Evolutionary conservation across 148 eudicot species (phyloP).

Genomic region (Heliamphora exappendiculata): DNA sequence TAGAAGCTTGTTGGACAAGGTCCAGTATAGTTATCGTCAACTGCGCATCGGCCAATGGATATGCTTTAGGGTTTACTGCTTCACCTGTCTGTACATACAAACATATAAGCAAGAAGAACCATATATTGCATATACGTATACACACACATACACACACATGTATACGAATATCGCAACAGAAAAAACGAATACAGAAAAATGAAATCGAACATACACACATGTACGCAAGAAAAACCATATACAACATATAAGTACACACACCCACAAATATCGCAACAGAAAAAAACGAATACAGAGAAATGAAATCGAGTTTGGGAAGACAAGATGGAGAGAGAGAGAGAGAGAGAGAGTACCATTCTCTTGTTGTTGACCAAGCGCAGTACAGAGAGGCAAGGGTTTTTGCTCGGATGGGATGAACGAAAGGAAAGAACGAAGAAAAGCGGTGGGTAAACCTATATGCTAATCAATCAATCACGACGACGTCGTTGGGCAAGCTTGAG

Average conservation of each 20-base stretch:
- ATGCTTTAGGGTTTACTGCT: conserved; percentile 61
- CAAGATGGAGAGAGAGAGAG: neutral
- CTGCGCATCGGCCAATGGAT: conserved; percentile 61
- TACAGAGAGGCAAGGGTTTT: conserved; percentile 1
- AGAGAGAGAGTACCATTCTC: conserved; percentile 10
- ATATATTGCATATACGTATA: neutral
- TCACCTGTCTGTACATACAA: conserved; percentile 35
- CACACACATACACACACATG: neutral
- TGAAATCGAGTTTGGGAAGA: neutral
- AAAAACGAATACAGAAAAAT: no score
- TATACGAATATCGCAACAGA: no score
- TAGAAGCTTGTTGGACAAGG: conserved; percentile 63
- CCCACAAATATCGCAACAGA: no score
- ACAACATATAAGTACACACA: neutral
- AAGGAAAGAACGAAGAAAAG: neutral
- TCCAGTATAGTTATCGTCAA: conserved; percentile 54
- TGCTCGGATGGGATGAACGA: neutral
- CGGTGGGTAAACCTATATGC: neutral
- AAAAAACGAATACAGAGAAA: no score
- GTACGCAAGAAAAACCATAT: neutral
- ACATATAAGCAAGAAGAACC: neutral
- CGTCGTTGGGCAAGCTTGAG: neutral
- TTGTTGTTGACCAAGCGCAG: neutral
- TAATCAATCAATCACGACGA: neutral
- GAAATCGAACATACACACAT: neutral